These are phyloP conservation scores for Coemansia sp. DNA, from an alignment of 192 early-diverging fungal species.

Conservation along the genomic window DNA sequence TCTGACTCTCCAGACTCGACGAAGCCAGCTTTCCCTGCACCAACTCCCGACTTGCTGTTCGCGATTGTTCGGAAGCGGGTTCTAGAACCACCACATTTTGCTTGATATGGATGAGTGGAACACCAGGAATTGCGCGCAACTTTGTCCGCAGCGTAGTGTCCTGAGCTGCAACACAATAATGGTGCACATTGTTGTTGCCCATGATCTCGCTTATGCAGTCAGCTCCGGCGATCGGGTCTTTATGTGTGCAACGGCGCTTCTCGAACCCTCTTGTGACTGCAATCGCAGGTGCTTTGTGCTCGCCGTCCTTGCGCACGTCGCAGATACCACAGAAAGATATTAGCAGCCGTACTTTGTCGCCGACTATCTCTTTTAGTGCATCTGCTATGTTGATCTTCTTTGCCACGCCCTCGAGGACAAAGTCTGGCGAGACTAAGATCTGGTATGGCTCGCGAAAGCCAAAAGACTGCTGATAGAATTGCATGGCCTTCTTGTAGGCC, in stretches of 20 bases:
- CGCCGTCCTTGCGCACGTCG: conserved; percentile 67
- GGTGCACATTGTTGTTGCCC: conserved; percentile 69
- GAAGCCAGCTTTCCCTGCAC: conserved; percentile 51
- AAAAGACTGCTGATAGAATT: conserved; percentile 75
- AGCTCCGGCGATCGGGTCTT: conserved; percentile 54
- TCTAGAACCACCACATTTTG: conserved; percentile 79
- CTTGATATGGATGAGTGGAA: conserved; percentile 84
- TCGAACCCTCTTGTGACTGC: conserved; percentile 69
- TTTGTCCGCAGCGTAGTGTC: conserved; percentile 61
- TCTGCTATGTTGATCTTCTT: conserved; percentile 65
- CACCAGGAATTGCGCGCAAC: conserved; percentile 72
- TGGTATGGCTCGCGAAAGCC: conserved; percentile 94
- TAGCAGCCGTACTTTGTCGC: conserved; percentile 63
- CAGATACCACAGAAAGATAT: conserved; percentile 74
- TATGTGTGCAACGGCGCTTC: conserved; percentile 77
- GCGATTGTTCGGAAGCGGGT: conserved; percentile 60
- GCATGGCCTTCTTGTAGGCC: conserved; percentile 77
- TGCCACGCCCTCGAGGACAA: conserved; percentile 66
- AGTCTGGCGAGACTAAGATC: conserved; percentile 80
- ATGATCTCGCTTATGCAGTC: conserved; percentile 79
- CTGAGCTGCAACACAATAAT: conserved; percentile 86
- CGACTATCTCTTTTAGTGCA: conserved; percentile 63
- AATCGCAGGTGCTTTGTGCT: conserved; percentile 61
- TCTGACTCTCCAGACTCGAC: conserved; percentile 56
- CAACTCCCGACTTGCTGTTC: conserved; percentile 39